Evolutionary conservation across 164 flowering plant genomes (phyloP).

Genomic region (Taxillus chinensis): DNA sequence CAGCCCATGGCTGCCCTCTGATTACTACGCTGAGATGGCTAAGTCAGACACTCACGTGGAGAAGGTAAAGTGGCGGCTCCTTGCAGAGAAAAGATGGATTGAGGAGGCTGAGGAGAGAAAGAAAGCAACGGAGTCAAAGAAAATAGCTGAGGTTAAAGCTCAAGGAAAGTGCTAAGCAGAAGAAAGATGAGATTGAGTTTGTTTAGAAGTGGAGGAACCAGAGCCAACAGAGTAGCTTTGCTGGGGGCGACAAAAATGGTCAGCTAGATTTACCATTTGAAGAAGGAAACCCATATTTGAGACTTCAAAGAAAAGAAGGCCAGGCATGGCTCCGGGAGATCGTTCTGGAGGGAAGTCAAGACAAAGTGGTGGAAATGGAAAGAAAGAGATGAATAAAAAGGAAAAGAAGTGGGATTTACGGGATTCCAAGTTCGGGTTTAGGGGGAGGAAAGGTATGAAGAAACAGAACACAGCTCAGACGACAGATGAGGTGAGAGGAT

Average conservation of each 20-base stretch:
- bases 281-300: slow-evolving; percentile 2
- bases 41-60: slow-evolving; percentile 80
- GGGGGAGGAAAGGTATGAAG: slow-evolving; percentile 68
- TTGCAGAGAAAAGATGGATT: slow-evolving; percentile 61
- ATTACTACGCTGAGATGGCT: slow-evolving; percentile 94
- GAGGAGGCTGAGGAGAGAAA: slow-evolving; percentile 93
- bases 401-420: background rate
- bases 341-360: slow-evolving; percentile 1
- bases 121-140: slow-evolving; percentile 79
- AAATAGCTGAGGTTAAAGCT: slow-evolving; percentile 65
- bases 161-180: slow-evolving; percentile 77
- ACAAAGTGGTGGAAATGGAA: background rate
- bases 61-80: slow-evolving; percentile 63
- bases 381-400: background rate
- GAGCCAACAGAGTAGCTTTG: slow-evolving; percentile 70
- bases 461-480: slow-evolving; percentile 80
- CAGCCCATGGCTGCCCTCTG: slow-evolving; percentile 65
- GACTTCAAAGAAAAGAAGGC: background rate
- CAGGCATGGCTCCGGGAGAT: background rate
- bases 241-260: slow-evolving; percentile 34
- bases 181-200: slow-evolving; percentile 70
- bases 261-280: slow-evolving; percentile 35
- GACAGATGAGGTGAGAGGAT: slow-evolving; percentile 46
- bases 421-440: slow-evolving; percentile 22
- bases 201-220: slow-evolving; percentile 96